These are phyloP conservation scores for Eleusine coracana DNA, from an alignment of 176 grass and related monocot species.

Conservation along the genomic window DNA sequence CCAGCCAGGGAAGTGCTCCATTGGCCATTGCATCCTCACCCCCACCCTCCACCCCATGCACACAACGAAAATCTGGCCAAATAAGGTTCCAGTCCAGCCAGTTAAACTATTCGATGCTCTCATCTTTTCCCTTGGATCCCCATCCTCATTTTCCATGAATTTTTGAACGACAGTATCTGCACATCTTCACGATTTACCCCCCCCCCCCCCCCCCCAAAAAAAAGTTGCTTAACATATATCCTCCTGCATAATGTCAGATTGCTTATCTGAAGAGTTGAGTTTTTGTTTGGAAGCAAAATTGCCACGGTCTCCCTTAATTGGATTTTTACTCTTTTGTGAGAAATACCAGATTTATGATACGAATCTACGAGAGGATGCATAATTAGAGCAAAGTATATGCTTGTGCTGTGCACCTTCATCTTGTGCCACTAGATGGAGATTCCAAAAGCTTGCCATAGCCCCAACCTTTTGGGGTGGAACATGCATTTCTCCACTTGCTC, in stretches of 20 bases:
- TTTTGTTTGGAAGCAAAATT: too few species aligned
- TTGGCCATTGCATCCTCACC: neutral
- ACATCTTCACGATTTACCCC: neutral
- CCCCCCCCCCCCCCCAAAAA: too few species aligned
- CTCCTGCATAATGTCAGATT: neutral
- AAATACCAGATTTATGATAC: neutral
- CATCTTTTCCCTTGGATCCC: neutral
- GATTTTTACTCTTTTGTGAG: too few species aligned
- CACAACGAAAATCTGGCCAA: neutral
- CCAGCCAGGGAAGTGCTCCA: neutral
- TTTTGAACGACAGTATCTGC: neutral
- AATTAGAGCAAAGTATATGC: neutral
- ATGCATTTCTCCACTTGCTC: slow-evolving; percentile 1
- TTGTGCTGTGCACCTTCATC: neutral
- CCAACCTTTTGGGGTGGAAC: slow-evolving; percentile 23
- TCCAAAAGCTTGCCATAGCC: neutral
- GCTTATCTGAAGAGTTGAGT: too few species aligned
- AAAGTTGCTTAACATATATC: too few species aligned
- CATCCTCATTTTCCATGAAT: neutral
- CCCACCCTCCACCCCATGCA: neutral
- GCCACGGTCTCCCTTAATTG: too few species aligned
- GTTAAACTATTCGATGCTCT: neutral
- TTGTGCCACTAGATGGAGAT: slow-evolving; percentile 17
- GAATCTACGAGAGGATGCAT: neutral
- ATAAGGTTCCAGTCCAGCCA: neutral